Evolutionary conservation across 2,329 filamentous ascomycete genomes (phyloP), one percentile per base, ranked within the genome.

Genomic region (Aaosphaeria arxii): DNA sequence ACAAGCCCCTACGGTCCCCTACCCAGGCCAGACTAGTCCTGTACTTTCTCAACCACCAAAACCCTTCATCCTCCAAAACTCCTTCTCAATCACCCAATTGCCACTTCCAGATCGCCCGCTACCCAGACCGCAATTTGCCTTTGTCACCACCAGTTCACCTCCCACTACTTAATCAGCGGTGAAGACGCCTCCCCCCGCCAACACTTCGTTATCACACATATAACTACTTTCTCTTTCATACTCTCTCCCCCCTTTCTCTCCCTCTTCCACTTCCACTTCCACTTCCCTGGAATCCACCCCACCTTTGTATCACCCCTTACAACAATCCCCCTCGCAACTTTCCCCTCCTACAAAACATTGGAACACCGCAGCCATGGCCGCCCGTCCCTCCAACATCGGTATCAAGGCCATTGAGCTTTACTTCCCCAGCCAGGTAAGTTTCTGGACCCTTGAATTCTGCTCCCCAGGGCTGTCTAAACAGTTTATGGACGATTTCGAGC

Each of bases 381-480:
- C 71, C 43, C 69, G 74, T 57, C 76, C 76, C 49, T 63, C 72
- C 56, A 77, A 78, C 63, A 73, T 79, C 51, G 76, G 76, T 55
- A 78, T 79, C 71, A 78, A 78, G 65, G 76, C 73, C 71, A 75
- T 78, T 63, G 76, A 79, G 72, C 70, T 79, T 45, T 79, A 79
- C 71, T 77, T 79, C 57, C 76, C 76, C 51, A 76, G 71, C 69
- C 76, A 77, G 71, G 75, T 73, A 66, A 56, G 73, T 68, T 28
- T 13, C 30, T 13, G 31, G 9, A 29, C 41, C 42, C 43, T 5
- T 11, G 30, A 17, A 11, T 49, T 51, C 46, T 47, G 33, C 47
- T 47, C 47, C 49, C 43, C 43, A 24, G 17, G 17, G 17, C 17
- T 24, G 17, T 24, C 17, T 24, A 24, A 24, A 24, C 17, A 24